phyloP scores from a whole-genome alignment of 129 eudicot genomes.

The Flaveria bidentis region DNA sequence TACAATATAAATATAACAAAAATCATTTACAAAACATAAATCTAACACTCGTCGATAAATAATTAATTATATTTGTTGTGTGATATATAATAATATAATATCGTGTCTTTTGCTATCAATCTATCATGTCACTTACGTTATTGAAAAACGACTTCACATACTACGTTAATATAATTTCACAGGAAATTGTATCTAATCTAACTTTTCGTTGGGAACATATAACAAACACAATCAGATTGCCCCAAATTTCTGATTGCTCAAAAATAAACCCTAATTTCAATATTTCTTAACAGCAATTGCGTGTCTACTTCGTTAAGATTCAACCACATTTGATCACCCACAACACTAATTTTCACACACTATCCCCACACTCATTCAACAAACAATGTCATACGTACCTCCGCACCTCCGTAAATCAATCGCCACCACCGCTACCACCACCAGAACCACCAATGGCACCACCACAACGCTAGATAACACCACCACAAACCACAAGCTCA shows the following conservation, averaged over 20 bases:
- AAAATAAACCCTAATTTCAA: neutral
- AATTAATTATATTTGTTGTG: too few species aligned
- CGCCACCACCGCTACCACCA: slow-evolving; percentile 28
- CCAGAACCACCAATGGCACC: slow-evolving; percentile 29
- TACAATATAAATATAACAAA: too few species aligned
- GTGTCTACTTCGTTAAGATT: neutral
- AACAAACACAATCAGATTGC: neutral
- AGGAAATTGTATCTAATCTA: too few species aligned
- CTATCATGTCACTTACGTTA: too few species aligned
- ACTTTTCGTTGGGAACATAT: too few species aligned
- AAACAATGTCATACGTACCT: slow-evolving; percentile 75
- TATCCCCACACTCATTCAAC: slow-evolving; percentile 33
- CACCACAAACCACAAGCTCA: slow-evolving; percentile 36
- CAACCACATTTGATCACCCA: neutral
- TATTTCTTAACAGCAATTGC: neutral
- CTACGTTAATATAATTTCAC: too few species aligned
- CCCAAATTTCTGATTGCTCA: neutral
- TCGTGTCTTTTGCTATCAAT: too few species aligned
- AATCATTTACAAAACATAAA: too few species aligned
- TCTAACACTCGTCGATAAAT: too few species aligned
- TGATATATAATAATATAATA: too few species aligned
- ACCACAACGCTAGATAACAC: slow-evolving; percentile 27
- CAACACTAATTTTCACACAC: slow-evolving; percentile 12
- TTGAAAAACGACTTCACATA: too few species aligned
- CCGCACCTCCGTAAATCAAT: slow-evolving; percentile 72